A percentile compares a stretch with the other conserved stretches of the same genome.
Evolutionary conservation across 768 basidiomycete genomes (phyloP).

Genomic region (Leucogyrophana mollusca): DNA sequence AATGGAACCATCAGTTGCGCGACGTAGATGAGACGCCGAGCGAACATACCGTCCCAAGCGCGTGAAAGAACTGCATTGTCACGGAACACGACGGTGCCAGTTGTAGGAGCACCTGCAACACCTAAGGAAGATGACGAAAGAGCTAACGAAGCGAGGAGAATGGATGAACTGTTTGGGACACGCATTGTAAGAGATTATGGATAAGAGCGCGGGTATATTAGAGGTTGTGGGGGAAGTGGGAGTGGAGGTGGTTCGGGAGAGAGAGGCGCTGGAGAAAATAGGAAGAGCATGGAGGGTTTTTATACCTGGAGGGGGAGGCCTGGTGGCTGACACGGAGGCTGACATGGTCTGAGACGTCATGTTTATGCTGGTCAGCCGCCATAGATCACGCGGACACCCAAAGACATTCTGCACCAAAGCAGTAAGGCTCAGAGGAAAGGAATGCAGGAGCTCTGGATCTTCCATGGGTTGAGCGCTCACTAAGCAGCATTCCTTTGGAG

Average conservation of each 20-base stretch:
- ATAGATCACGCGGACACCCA: neutral
- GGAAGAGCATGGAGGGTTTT: neutral
- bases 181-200: slow-evolving; percentile 46
- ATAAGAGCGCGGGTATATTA: slow-evolving; percentile 60
- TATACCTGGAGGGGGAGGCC: neutral
- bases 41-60: too few species aligned
- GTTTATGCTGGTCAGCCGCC: neutral
- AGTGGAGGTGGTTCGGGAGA: too few species aligned
- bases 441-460: too few species aligned
- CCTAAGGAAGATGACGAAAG: slow-evolving; percentile 49
- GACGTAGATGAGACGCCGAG: too few species aligned
- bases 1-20: too few species aligned
- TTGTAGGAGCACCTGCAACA: slow-evolving; percentile 40
- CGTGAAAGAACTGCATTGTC: neutral
- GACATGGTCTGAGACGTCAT: neutral
- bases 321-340: neutral
- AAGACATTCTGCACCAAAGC: too few species aligned
- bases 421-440: too few species aligned
- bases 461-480: too few species aligned
- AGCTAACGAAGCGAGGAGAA: slow-evolving; percentile 47
- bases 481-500: too few species aligned
- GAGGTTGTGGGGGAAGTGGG: slow-evolving; percentile 64
- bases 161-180: slow-evolving; percentile 43
- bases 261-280: neutral
- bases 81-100: neutral